Evolutionary conservation across 352 stramenopile species (phyloP), one percentile per base, ranked within the genome.

Genomic region (Globisporangium acanthophoron): DNA sequence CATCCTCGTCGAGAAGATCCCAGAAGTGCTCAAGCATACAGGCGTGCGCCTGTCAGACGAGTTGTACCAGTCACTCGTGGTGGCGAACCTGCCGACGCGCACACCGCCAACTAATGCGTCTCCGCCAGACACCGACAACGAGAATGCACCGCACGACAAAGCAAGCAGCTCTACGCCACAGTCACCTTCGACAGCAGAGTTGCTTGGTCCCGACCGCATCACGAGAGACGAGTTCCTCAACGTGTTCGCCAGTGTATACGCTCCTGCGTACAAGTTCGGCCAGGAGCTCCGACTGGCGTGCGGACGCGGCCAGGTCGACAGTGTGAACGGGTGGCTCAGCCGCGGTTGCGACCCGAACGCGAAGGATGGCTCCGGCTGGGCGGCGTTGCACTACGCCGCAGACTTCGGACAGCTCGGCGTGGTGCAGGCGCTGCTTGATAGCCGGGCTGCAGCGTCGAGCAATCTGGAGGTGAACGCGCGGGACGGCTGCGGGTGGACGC

Each of bases 261-360:
- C 82, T 0, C 82, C 82, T 4, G 78, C 78, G 3, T 88, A 86
- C 65, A 90, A 90, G 57, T 90, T 74, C 44, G 79, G 82, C 0
- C 76, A 92, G 43, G 69, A 87, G 16, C 63, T 92, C 2, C 76
- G 82, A 2, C 44, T 86, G 0, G 74, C 71, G 0, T 87, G 74
- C 62, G 78, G 80, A 35, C 78, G 82, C n/a, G 76, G 76, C 0
- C 63, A 86, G 45, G 13, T 76, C 4, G 66, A 83, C 1, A 54
- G 68, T 0, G 65, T 87, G 0, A 49, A 60, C 13, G 76, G 90
- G 55, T 69, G 69, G 54, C 68, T 87, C 40, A 64, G 59, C 50
- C 73, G 76, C 8, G 80, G 82, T 6, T 92, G 80, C 51, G 76
- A 92, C 46, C 58, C 71, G 8, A 90, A 86, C 29, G 70, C 73